Evolutionary conservation across 108 stramenopile genomes (phyloP).

Genomic region (Nitzschia putrida): DNA sequence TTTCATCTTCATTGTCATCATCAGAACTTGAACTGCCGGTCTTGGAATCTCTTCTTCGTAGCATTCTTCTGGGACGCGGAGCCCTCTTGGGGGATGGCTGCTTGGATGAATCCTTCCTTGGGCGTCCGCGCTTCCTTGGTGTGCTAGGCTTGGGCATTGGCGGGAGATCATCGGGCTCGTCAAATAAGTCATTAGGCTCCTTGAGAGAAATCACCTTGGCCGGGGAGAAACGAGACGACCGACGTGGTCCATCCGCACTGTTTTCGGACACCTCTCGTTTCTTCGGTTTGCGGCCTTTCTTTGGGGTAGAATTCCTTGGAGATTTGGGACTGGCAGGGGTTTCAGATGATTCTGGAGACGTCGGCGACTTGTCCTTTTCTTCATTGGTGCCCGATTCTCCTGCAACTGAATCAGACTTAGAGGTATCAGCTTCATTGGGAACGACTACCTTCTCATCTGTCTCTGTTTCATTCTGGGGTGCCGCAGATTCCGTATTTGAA

Average conservation of each 20-base stretch:
- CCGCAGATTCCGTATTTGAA: too few species aligned
- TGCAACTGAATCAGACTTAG: too few species aligned
- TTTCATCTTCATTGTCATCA: not conserved
- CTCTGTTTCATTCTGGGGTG: too few species aligned
- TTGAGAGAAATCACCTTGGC: conserved; percentile 12
- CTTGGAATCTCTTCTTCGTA: not conserved
- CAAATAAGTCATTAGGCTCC: conserved; percentile 5
- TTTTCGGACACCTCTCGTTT: not conserved
- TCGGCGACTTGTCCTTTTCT: too few species aligned
- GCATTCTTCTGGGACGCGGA: not conserved
- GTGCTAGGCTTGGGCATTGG: not conserved
- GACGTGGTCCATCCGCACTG: not conserved
- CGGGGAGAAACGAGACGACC: conserved; percentile 4
- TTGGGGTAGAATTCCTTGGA: too few species aligned
- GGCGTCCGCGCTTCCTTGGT: conserved; percentile 1
- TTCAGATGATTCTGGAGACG: too few species aligned
- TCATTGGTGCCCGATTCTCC: too few species aligned
- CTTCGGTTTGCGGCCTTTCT: too few species aligned
- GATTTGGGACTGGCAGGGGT: too few species aligned
- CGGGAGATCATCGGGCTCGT: not conserved
- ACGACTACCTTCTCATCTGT: too few species aligned
- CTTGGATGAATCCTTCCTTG: not conserved
- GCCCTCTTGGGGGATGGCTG: not conserved
- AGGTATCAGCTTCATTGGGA: too few species aligned
- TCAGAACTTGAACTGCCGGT: not conserved